These are phyloP conservation scores for Rhypophila decipiens DNA, from an alignment of 495 filamentous ascomycete genomes.

Conservation along the genomic window DNA sequence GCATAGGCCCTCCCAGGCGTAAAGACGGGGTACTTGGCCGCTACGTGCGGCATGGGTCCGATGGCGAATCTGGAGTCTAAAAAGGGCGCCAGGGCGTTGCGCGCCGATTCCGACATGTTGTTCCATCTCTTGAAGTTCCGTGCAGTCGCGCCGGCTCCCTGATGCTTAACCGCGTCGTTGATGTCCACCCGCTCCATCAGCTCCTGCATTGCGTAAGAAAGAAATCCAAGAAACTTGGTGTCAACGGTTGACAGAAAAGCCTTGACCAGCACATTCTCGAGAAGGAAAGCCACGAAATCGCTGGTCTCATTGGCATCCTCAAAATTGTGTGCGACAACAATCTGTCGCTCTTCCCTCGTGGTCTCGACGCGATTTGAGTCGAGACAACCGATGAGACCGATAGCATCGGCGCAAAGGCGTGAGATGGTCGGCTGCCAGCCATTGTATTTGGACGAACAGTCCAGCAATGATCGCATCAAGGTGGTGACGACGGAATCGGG, in stretches of 20 bases:
- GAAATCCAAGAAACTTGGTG: constrained; percentile 77
- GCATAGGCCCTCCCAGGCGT: constrained; percentile 56
- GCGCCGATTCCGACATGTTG: constrained; percentile 61
- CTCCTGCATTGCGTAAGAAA: constrained; percentile 91
- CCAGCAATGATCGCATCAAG: constrained; percentile 70
- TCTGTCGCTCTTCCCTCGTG: constrained; percentile 65
- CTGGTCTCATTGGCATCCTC: constrained; percentile 68
- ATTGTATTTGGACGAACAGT: constrained; percentile 74
- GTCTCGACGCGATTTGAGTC: constrained; percentile 87
- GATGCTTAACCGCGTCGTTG: constrained; percentile 43
- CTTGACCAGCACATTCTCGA: constrained; percentile 82
- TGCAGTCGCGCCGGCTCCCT: constrained; percentile 8
- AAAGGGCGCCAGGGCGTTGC: constrained; percentile 80
- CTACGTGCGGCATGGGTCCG: constrained; percentile 46
- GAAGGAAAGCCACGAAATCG: constrained; percentile 76
- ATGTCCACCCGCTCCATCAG: constrained; percentile 71
- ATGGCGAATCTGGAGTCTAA: constrained; percentile 74
- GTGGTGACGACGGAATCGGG: constrained; percentile 67
- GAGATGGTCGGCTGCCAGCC: constrained; percentile 58
- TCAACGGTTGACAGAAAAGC: constrained; percentile 86
- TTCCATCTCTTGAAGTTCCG: constrained; percentile 63
- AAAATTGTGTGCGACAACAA: constrained; percentile 83
- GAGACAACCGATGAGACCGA: constrained; percentile 84
- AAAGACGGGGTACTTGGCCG: constrained; percentile 73
- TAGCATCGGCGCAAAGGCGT: constrained; percentile 65